Evolutionary conservation across 352 stramenopile genomes (phyloP), one percentile per base, ranked within the genome.

Genomic region (Aphanomyces stellatus): DNA sequence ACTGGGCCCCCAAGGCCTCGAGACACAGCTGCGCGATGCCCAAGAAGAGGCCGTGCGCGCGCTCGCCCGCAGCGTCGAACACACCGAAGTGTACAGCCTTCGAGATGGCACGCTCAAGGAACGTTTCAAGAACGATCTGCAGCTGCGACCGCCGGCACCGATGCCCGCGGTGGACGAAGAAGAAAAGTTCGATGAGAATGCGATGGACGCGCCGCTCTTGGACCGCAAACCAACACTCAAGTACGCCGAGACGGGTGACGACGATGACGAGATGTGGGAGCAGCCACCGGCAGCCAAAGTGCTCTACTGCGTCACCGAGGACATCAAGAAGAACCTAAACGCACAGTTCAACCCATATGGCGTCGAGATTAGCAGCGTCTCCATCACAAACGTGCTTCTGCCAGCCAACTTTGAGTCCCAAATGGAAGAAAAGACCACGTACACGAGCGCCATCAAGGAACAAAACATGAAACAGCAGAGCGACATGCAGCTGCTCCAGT

Each of bases 21-120:
- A 96, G 56, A 77, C 89, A 31, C 89, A 95, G 71, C 76, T 97
- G 1, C 78, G 79, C 6, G 84, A 85, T 4, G 87, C 87, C 0
- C 80, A 95, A 65, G 88, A 92, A 65, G 81, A 95, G 73, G 88
- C 85, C 4, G 82, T 95, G 22, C 75, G 88, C 5, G 85, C 71
- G 0, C 69, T 97, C 17, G 88, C 85, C 4, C 84, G 88, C n/a
- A 92, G 79, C 51, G 82, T 96, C 24, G 66, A 89, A 71, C 89
- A 97, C 73, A 95, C 85, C 0, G 84, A 96, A 55, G 89, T 97
- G 31, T 95, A 96, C 71, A 74, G 86, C 56, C 70, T 91, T 13
- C 80, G 82, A 43, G 81, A 91, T n/a, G 82, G 82, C 17, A 89
- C 81, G 3, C 78, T 89, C 74, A 76, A 77, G 19, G 81, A 89